Conservation (phyloP, 257 asterid species). For the Nicotiana otophora region DNA sequence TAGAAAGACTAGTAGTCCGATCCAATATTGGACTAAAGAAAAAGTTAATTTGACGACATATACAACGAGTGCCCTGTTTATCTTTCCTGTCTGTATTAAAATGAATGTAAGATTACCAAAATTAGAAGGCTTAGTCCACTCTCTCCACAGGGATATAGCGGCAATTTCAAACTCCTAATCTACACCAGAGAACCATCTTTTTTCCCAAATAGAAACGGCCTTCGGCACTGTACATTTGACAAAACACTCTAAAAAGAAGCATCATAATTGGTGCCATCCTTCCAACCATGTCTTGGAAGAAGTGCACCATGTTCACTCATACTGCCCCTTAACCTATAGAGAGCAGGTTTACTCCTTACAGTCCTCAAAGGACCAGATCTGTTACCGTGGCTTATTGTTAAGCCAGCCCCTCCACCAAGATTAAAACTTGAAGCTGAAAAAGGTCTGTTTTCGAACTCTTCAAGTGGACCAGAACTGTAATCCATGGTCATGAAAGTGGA, state of each 20-base stretch:
- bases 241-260: conserved; percentile 58
- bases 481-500: conserved; percentile 90
- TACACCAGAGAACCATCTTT: conserved; percentile 33
- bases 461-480: conserved; percentile 84
- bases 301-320: conserved; percentile 76
- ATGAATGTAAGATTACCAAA: conserved; percentile 34
- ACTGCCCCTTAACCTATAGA: conserved; percentile 68
- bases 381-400: conserved; percentile 58
- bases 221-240: conserved; percentile 54
- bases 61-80: conserved; percentile 28
- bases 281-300: conserved; percentile 47
- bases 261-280: conserved; percentile 43
- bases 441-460: conserved; percentile 59
- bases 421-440: conserved; percentile 46
- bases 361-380: conserved; percentile 84
- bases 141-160: conserved; percentile 6
- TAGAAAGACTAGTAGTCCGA: conserved; percentile 10
- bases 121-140: conserved; percentile 44
- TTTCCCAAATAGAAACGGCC: conserved; percentile 28
- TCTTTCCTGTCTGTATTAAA: conserved; percentile 25
- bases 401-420: conserved; percentile 33
- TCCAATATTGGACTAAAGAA: conserved; percentile 22
- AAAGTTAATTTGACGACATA: conserved; percentile 18
- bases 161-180: conserved; percentile 36
- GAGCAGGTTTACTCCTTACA: conserved; percentile 52